Base-by-base conservation (phyloP, 352 stramenopile species). In the Albugo laibachii region DNA sequence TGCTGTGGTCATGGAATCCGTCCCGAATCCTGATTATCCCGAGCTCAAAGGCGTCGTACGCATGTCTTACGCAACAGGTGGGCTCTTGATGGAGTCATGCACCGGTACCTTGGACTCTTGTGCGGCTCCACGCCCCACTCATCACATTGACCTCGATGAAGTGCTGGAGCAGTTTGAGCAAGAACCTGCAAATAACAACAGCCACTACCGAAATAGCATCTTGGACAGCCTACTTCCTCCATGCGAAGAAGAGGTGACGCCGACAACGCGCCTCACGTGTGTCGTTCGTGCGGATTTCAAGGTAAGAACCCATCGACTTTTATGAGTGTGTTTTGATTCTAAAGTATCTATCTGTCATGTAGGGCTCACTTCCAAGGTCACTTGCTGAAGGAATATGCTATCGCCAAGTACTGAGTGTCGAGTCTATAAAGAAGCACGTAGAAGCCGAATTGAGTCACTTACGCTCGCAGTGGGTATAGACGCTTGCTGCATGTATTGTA, bases 351-450 rank as follows among this genome's bases (percentile, higher is more conserved):
- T 31, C 3, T 31, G 24, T 31, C 8, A 31, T 31, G 8, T 31
- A 31, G 24, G 24, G 24, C 24, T 31, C 24, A 31, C 20, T 43
- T 19, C 74, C 74, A 18, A 57, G 70, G 18, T 79, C 74, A 42
- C 53, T 86, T 34, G 70, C 74, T 19, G 74, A 86, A 54, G 76
- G 74, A 45, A 81, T 86, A 34, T 79, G 76, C 37, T 77, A 79
- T 41, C 66, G 70, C 11, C 74, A 83, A 49, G 69, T 86, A 36
- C 57, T 86, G 43, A 69, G 71, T 37, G 38, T 43, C 3, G 16
- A 43, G 38, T 24, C 16, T 24, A 8, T 43, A 10, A 43, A 43
- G 8, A 43, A 43, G 16, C 38, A 24, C 8, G 20, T 43, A 19
- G 38, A 43, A 43, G 38, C 24, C 24, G 24, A 31, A 31, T 31